phyloP scores from a whole-genome alignment of 1,284 basidiomycete species.

The Puccinia horiana region DNA sequence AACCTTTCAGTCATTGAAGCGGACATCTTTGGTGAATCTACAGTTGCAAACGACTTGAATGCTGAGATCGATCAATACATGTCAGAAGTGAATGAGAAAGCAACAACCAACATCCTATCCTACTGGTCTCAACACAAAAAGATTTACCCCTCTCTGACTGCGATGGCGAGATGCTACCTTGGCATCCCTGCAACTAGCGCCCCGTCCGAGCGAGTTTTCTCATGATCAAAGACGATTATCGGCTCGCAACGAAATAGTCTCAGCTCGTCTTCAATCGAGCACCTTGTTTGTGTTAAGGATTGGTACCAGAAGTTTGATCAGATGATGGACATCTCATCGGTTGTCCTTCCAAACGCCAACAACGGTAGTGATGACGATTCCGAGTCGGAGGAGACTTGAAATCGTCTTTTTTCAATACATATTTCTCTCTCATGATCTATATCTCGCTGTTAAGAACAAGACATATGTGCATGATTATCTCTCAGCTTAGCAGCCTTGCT shows the following conservation, averaged over 20 bases:
- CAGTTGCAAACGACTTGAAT: neutral
- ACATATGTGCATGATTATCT: too few relatives aligned
- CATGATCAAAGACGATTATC: neutral
- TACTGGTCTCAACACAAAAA: neutral
- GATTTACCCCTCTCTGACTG: neutral
- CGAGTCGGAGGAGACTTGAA: too few relatives aligned
- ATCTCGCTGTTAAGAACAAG: too few relatives aligned
- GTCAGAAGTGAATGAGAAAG: neutral
- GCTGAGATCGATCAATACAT: neutral
- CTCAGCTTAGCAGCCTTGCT: too few relatives aligned
- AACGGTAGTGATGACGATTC: too few relatives aligned
- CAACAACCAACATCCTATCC: neutral
- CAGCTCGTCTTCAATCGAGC: neutral
- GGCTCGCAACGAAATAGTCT: neutral
- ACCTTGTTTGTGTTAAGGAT: neutral
- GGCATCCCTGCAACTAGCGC: neutral
- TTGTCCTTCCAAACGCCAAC: too few relatives aligned
- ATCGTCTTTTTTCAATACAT: too few relatives aligned
- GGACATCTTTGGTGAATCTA: neutral
- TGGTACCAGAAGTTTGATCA: neutral
- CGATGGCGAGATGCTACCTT: neutral
- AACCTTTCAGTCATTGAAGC: neutral
- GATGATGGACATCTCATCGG: neutral
- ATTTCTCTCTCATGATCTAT: too few relatives aligned
- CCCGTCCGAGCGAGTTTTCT: neutral